Evolutionary conservation across 2,329 filamentous ascomycete genomes (phyloP), one percentile per base, ranked within the genome.

Genomic region (Aaosphaeria arxii): DNA sequence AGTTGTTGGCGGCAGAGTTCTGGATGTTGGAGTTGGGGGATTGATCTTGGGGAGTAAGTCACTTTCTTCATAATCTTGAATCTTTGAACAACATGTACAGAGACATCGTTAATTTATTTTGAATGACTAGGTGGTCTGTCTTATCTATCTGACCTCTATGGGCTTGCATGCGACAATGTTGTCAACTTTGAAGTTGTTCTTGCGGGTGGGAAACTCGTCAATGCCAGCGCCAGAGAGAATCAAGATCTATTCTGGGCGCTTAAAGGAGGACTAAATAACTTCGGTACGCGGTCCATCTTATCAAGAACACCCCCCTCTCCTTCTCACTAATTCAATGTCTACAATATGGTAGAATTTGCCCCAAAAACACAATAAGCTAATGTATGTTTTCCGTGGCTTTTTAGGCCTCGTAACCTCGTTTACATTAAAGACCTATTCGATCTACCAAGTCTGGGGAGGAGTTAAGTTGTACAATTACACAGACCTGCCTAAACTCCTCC

Each of bases 171-270:
- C 7, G 53, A 54, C 38, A 54, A 52, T 24, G 43, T 56, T n/a
- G 56, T 48, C 30, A 58, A 55, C 24, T 52, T 57, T 13, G 55
- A 66, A 41, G 65, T 75, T 30, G 70, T 74, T n/a, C 60, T 76
- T 11, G 69, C 72, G n/a, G 70, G 72, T 53, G 70, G 68, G 6
- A 69, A 60, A n/a, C 64, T 53, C n/a, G 33, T 40, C 6, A 52
- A 31, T 24, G 55, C 45, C 1, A 42, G 30, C 17, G 33, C 50
- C 11, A 46, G 40, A 4, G 30, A 47, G 24, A 38, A 64, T 43
- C 44, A 54, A 1, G 62, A 68, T 40, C 49, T 68, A 3, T 66
- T 59, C 49, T 54, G 50, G 17, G 63, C 63, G 11, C 54, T 68
- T 13, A 54, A 56, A 28, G 64, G 63, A 4, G 63, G 61, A 11